A percentile compares a stretch with the other conserved stretches of the same genome.
These are phyloP conservation scores for Eutrema japonicum DNA, from an alignment of 345 rosid genomes.

Conservation along the genomic window DNA sequence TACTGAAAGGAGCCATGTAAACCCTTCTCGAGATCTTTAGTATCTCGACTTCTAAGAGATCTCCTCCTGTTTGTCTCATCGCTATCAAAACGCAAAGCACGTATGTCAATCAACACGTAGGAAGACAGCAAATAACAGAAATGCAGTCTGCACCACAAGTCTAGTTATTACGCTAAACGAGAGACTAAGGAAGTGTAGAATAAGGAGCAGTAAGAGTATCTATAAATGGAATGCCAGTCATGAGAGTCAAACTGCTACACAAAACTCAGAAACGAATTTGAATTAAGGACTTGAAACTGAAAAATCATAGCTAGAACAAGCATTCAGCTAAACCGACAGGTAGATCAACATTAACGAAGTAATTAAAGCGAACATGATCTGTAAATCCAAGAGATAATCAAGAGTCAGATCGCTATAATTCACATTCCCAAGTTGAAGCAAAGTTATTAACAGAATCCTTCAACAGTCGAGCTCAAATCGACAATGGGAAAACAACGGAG, in stretches of 20 bases:
- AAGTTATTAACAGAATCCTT: background rate
- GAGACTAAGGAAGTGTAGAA: background rate
- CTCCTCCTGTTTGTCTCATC: slow-evolving; percentile 63
- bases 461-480: slow-evolving; percentile 2
- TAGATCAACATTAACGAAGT: background rate
- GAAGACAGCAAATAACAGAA: background rate
- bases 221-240: background rate
- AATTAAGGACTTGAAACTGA: background rate
- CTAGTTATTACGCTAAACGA: background rate
- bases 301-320: background rate
- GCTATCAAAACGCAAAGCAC: slow-evolving; percentile 41
- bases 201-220: background rate
- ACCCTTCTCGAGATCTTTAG: slow-evolving; percentile 69
- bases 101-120: slow-evolving; percentile 4
- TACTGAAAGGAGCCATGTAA: slow-evolving; percentile 58
- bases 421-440: background rate
- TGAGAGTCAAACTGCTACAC: slow-evolving; percentile 14
- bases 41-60: slow-evolving; percentile 53
- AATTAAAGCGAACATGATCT: slow-evolving; percentile 4
- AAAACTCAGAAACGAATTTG: background rate
- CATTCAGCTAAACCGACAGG: background rate
- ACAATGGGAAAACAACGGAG: background rate
- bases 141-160: background rate
- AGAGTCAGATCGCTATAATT: slow-evolving; percentile 25
- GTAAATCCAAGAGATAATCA: background rate